A percentile compares a stretch with the other conserved stretches of the same genome.
These are phyloP conservation scores for Talaromyces pinophilus DNA, from an alignment of 2,329 filamentous ascomycete genomes.

Conservation along the genomic window DNA sequence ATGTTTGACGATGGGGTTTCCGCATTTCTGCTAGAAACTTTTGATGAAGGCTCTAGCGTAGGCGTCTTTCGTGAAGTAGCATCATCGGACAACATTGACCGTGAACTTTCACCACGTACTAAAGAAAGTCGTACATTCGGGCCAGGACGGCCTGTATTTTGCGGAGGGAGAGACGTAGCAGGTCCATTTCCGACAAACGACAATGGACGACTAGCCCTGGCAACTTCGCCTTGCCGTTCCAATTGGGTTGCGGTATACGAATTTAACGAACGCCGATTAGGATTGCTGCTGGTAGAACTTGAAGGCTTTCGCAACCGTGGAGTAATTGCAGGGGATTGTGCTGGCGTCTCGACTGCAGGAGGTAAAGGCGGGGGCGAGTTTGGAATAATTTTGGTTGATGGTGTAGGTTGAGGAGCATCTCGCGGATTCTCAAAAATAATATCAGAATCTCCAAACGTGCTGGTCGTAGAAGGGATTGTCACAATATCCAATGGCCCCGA, in stretches of 20 bases:
- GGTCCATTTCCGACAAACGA: background rate
- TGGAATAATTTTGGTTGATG: slow-evolving; percentile 26
- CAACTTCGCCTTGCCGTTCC: slow-evolving; percentile 17
- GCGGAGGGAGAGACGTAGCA: slow-evolving; percentile 34
- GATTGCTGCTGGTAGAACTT: slow-evolving; percentile 27
- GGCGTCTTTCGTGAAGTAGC: background rate
- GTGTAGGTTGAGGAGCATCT: slow-evolving; percentile 28
- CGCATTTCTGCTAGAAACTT: background rate
- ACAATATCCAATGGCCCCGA: slow-evolving; percentile 27
- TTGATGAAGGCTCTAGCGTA: background rate
- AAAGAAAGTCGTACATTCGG: slow-evolving; percentile 32
- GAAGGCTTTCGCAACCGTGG: slow-evolving; percentile 25
- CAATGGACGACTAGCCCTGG: slow-evolving; percentile 15
- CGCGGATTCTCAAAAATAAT: slow-evolving; percentile 26
- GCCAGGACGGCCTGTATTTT: slow-evolving; percentile 46
- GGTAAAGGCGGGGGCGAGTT: slow-evolving; percentile 21
- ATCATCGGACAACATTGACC: slow-evolving; percentile 1
- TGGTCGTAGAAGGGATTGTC: slow-evolving; percentile 27
- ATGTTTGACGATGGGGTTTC: slow-evolving; percentile 1
- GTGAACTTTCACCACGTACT: slow-evolving; percentile 8
- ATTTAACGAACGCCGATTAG: slow-evolving; percentile 30
- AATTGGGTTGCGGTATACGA: slow-evolving; percentile 22
- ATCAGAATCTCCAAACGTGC: slow-evolving; percentile 28
- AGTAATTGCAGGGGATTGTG: slow-evolving; percentile 21
- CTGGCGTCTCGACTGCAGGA: slow-evolving; percentile 1